Conservation (phyloP, 2,329 filamentous ascomycete species). For the Aureobasidium pullulans region DNA sequence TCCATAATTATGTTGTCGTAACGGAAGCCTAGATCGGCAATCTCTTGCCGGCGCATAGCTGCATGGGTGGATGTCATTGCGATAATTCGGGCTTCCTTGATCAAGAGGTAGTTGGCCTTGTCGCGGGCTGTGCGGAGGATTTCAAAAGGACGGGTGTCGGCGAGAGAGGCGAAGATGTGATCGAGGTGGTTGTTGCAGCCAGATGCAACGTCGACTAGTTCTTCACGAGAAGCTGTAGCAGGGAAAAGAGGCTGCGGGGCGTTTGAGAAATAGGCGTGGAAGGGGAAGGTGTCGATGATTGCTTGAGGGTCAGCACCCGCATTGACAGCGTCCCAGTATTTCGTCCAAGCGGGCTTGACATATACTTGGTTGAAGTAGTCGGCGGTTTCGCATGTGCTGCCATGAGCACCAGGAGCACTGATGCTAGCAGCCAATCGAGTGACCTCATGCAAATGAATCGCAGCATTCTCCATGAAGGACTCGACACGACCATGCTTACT, state of each 20-base stretch:
- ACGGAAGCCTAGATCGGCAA: conserved; percentile 84
- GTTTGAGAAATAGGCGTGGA: conserved; percentile 78
- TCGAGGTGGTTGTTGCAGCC: conserved; percentile 85
- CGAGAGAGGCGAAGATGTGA: conserved; percentile 85
- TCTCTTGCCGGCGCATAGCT: conserved; percentile 86
- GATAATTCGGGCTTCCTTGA: conserved; percentile 92
- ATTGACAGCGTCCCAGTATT: conserved; percentile 63
- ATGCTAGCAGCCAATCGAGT: conserved; percentile 78
- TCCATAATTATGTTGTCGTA: conserved; percentile 99
- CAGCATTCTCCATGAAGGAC: conserved; percentile 84
- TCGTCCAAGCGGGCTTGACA: conserved; percentile 78
- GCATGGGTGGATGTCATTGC: conserved; percentile 99
- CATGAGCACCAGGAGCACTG: conserved; percentile 84
- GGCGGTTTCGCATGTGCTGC: conserved; percentile 91
- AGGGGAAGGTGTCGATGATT: conserved; percentile 72
- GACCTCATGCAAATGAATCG: conserved; percentile 72
- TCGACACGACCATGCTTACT: conserved; percentile 93
- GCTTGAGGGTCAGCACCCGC: conserved; percentile 46
- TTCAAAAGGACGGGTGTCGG: conserved; percentile 91
- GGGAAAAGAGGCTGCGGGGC: conserved; percentile 82
- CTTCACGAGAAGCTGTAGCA: conserved; percentile 54
- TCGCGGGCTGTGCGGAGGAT: conserved; percentile 82
- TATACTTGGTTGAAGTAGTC: conserved; percentile 95
- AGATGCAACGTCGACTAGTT: conserved; percentile 65
- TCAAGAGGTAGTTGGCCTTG: conserved; percentile 90